phyloP scores from a whole-genome alignment of 164 flowering plant species.

The Taxillus chinensis region DNA sequence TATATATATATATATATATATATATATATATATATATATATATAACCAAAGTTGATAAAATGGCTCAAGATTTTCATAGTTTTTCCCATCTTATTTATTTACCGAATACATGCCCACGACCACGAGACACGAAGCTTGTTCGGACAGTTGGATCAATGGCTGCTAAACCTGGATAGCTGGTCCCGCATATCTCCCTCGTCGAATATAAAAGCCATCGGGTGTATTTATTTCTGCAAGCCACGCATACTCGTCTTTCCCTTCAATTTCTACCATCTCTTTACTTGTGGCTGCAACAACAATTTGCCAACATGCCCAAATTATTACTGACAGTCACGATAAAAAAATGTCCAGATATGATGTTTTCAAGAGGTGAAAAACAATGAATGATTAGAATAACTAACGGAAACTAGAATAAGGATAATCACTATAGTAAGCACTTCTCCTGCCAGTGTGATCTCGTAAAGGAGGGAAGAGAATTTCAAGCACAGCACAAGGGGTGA shows the following conservation, averaged over 20 bases:
- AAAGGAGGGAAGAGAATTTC: constrained; percentile 92
- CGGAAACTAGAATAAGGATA: constrained; percentile 63
- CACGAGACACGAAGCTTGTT: too few species aligned
- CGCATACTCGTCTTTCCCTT: constrained; percentile 55
- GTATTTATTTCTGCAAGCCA: constrained; percentile 77
- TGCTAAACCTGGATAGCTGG: constrained; percentile 47
- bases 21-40: too few species aligned
- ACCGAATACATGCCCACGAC: too few species aligned
- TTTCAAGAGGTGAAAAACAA: too few species aligned
- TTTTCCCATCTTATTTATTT: too few species aligned
- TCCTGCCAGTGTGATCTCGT: constrained; percentile 62
- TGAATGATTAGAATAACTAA: constrained; percentile 23
- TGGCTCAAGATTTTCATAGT: too few species aligned
- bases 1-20: too few species aligned
- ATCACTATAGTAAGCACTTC: constrained; percentile 77
- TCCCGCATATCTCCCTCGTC: constrained; percentile 57
- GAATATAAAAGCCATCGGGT: constrained; percentile 81
- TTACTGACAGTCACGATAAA: background rate
- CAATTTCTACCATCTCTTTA: constrained; percentile 16
- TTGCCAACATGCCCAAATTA: background rate
- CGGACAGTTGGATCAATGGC: too few species aligned
- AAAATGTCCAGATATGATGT: background rate
- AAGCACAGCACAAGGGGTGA: constrained; percentile 88
- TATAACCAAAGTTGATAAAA: too few species aligned
- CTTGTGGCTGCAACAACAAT: constrained; percentile 23